Evolutionary conservation across 257 asterid species (phyloP).

Genomic region (Cruciata laevipes): DNA sequence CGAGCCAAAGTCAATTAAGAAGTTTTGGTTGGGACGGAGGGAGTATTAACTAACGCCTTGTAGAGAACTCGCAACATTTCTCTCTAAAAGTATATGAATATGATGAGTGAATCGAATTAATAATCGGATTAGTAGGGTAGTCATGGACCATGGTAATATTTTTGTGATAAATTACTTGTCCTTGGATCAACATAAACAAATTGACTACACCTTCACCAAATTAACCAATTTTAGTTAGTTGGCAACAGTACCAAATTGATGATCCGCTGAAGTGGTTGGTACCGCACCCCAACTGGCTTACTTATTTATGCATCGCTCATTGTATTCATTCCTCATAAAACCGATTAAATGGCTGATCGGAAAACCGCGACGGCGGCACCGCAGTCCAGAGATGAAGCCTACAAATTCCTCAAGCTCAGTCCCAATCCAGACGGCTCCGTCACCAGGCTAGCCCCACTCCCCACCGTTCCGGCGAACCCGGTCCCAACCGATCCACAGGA

Average conservation of each 20-base stretch:
- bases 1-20: too few relatives aligned
- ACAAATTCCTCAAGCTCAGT: slow-evolving; percentile 28
- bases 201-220: not conserved
- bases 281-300: not conserved
- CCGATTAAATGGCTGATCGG: slow-evolving; percentile 23
- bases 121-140: too few relatives aligned
- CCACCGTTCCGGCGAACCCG: slow-evolving; percentile 28
- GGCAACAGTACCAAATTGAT: not conserved
- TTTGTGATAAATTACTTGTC: not conserved
- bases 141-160: too few relatives aligned
- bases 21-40: too few relatives aligned
- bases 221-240: not conserved
- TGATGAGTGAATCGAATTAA: too few relatives aligned
- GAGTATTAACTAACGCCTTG: too few relatives aligned
- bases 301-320: not conserved
- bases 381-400: slow-evolving; percentile 28
- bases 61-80: too few relatives aligned
- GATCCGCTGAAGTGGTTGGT: not conserved
- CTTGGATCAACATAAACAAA: not conserved
- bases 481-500: not conserved
- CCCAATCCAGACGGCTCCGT: slow-evolving; percentile 61
- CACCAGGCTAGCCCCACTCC: slow-evolving; percentile 26
- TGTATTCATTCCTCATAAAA: too few relatives aligned
- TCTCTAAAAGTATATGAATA: too few relatives aligned
- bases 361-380: not conserved